Evolutionary conservation across 1,284 basidiomycete genomes (phyloP).

Genomic region (Leucoagaricus sp.): DNA sequence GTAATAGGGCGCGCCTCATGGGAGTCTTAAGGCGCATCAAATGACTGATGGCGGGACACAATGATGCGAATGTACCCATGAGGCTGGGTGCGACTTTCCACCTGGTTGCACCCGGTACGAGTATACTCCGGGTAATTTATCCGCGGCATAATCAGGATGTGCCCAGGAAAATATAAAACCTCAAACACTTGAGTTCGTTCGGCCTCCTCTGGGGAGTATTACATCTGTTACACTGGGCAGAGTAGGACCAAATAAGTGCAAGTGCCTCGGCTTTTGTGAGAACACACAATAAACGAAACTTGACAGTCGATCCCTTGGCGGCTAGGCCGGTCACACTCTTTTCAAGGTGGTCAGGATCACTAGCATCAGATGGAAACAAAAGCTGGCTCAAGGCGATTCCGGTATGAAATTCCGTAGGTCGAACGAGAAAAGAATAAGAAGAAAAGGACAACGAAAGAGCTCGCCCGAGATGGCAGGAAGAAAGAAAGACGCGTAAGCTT

Average conservation of each 20-base stretch:
- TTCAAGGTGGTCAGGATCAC: too few species aligned
- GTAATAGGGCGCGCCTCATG: constrained; percentile 8
- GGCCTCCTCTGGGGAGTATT: neutral
- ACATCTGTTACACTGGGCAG: neutral
- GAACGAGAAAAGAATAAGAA: neutral
- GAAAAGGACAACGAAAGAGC: neutral
- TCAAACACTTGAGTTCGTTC: neutral
- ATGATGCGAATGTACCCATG: constrained; percentile 1
- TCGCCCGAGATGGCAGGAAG: constrained; percentile 12
- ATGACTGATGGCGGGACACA: constrained; percentile 5
- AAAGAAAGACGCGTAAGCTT: neutral
- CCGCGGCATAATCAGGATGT: neutral
- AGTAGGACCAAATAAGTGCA: neutral
- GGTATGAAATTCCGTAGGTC: neutral
- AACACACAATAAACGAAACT: neutral
- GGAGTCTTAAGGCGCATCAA: constrained; percentile 15
- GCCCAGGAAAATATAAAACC: neutral
- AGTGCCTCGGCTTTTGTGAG: constrained; percentile 1
- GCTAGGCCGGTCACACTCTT: too few species aligned
- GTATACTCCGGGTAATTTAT: constrained; percentile 8
- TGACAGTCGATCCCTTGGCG: neutral
- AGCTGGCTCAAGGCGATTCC: neutral
- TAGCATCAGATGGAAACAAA: neutral
- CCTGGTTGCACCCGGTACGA: neutral
- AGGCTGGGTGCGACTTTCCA: neutral